Evolutionary conservation across 2,329 filamentous ascomycete species (phyloP), one percentile per base, ranked within the genome.

Genomic region (Aspergillus felis): DNA sequence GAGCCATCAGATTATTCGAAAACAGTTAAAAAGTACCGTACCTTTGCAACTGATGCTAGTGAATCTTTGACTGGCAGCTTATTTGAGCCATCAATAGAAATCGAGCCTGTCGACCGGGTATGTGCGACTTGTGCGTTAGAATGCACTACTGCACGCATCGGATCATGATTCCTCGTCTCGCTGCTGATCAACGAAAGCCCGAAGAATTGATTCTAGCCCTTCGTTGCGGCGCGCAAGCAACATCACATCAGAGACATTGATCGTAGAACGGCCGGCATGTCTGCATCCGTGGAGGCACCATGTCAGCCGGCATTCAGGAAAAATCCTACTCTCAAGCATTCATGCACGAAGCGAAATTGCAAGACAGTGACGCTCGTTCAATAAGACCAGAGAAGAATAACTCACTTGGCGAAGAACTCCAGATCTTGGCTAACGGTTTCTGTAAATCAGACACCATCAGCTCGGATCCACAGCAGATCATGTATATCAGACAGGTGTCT

Each of bases 151-250:
- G 27, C 24, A 6, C 24, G 44, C 44, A 47, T 47, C 6, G 14
- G 3, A 24, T 69, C 62, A 68, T 20, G 65, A 61, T 7, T 59
- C 60, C 32, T 67, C 60, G 41, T 68, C 62, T 7, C 63, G 70
- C 49, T 67, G 63, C 52, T 71, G 70, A 51, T 73, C 71, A 17
- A 72, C 60, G 52, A 74, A 77, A 5, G 71, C 66, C 10, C 66
- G 68, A 69, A 99, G 82, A 35, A 97, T 86, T 17, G 82, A 82
- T 64, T 92, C 86, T 22, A 99, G 76, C 20, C 92, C 91, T 56
- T 92, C 89, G 66, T 97, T 99, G 58, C 93, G 86, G 60, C 94
- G 82, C 27, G 91, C 87, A 29, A 99, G 84, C 7, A 99, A 83
- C 67, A 97, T 78, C 12, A 97, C 92, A 71, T 99, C 94, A 53